These are phyloP conservation scores for Quercus tomentella DNA, from an alignment of 331 rosid species.

Conservation along the genomic window DNA sequence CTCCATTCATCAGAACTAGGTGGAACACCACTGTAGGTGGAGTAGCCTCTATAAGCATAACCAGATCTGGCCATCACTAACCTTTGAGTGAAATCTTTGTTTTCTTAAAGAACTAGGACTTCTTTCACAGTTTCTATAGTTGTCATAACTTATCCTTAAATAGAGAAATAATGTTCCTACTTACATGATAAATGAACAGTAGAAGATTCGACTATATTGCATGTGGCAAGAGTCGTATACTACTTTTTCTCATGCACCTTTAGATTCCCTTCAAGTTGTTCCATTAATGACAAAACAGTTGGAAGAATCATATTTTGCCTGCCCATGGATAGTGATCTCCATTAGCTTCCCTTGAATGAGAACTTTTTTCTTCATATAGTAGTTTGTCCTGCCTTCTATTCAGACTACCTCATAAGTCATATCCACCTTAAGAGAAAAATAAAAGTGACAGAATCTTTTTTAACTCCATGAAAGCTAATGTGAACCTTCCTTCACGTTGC, in stretches of 20 bases:
- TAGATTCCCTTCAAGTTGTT: neutral
- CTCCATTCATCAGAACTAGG: constrained; percentile 12
- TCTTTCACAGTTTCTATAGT: neutral
- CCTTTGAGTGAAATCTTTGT: neutral
- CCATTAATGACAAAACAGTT: neutral
- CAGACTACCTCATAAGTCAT: neutral
- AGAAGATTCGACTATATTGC: neutral
- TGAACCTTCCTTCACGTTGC: neutral
- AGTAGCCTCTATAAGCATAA: constrained; percentile 9
- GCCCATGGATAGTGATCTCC: constrained; percentile 14
- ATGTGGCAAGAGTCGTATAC: neutral
- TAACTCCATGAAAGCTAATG: neutral
- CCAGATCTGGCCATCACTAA: constrained; percentile 7
- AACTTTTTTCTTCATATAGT: neutral
- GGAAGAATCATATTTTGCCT: constrained; percentile 29
- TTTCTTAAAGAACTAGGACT: neutral
- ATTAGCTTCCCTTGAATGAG: neutral
- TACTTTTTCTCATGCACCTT: neutral
- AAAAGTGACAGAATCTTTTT: neutral
- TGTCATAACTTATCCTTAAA: constrained; percentile 3
- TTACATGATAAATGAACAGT: neutral
- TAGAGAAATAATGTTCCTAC: neutral
- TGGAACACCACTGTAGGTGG: constrained; percentile 14
- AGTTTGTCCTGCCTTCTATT: neutral
- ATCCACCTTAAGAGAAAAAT: neutral